Evolutionary conservation across 495 filamentous ascomycete species (phyloP).

Genomic region (Penicillium canescens): DNA sequence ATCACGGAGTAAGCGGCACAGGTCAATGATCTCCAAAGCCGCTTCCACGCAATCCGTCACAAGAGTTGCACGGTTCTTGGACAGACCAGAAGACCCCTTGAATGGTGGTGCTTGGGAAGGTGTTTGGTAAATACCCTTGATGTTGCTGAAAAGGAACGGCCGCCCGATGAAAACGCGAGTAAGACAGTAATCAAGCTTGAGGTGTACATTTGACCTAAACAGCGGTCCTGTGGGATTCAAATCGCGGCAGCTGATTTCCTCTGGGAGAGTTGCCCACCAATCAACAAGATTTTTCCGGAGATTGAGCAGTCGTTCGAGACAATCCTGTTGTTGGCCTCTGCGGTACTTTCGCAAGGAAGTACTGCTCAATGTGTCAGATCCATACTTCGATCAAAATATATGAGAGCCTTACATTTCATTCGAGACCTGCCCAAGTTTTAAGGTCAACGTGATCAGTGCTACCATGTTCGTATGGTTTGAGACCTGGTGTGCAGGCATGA

Average conservation of each 20-base stretch:
- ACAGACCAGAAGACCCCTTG: slow-evolving; percentile 36
- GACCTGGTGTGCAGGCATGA: slow-evolving; percentile 34
- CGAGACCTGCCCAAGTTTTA: slow-evolving; percentile 45
- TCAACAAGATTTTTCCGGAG: slow-evolving; percentile 44
- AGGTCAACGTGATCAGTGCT: slow-evolving; percentile 44
- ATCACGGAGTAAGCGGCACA: slow-evolving; percentile 48
- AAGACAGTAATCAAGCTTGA: slow-evolving; percentile 51
- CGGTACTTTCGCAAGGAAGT: slow-evolving; percentile 38
- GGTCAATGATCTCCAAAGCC: slow-evolving; percentile 49
- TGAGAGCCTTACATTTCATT: slow-evolving; percentile 32
- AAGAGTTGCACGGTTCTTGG: slow-evolving; percentile 42
- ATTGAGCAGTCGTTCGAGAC: slow-evolving; percentile 42
- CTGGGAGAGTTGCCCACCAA: slow-evolving; percentile 52
- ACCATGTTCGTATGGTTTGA: slow-evolving; percentile 51
- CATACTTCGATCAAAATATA: no score
- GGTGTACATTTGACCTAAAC: slow-evolving; percentile 49
- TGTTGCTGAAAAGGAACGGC: slow-evolving; percentile 49
- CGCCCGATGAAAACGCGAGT: slow-evolving; percentile 50
- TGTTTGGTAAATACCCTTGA: slow-evolving; percentile 31
- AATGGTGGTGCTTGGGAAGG: slow-evolving; percentile 19
- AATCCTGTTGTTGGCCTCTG: slow-evolving; percentile 45
- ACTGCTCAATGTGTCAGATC: no score
- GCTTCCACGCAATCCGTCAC: slow-evolving; percentile 51
- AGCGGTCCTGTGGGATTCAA: slow-evolving; percentile 38
- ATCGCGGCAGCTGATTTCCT: slow-evolving; percentile 43